Percentiles rank a stretch among this genome's conserved stretches.
phyloP scores from a whole-genome alignment of 1,284 basidiomycete genomes.

The Ganoderma sinense region DNA sequence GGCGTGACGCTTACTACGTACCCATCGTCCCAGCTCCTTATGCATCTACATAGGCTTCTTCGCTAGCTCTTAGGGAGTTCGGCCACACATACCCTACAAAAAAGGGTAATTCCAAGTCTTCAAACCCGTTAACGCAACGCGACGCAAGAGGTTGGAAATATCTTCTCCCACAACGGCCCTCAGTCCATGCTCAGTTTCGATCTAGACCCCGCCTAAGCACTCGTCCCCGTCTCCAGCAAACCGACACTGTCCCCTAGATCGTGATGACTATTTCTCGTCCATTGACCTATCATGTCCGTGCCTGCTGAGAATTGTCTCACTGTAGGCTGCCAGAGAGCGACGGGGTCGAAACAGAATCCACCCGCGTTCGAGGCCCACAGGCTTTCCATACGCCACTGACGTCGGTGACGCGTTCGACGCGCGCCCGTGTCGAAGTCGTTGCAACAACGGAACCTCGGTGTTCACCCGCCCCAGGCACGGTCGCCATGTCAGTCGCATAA shows the following conservation, averaged over 20 bases:
- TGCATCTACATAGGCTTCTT: neutral
- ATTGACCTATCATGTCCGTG: neutral
- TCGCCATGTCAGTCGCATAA: constrained; percentile 10
- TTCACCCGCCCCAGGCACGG: neutral
- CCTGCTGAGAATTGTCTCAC: neutral
- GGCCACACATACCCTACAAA: neutral
- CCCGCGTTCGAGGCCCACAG: neutral
- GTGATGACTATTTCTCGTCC: neutral
- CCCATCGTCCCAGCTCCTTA: neutral
- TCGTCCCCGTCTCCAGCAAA: neutral
- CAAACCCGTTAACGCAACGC: neutral
- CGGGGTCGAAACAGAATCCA: neutral
- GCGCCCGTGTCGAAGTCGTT: neutral
- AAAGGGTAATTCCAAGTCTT: neutral
- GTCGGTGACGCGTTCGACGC: constrained; percentile 12
- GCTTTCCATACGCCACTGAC: constrained; percentile 8
- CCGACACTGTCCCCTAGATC: neutral
- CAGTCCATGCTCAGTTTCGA: neutral
- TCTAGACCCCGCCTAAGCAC: neutral
- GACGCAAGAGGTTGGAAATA: neutral
- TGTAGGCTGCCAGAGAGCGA: neutral
- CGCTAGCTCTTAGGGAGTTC: neutral
- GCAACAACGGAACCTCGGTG: neutral
- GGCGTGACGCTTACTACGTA: neutral
- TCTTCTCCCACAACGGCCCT: neutral